Evolutionary conservation across 306 rosid species (phyloP).

Genomic region (Trifolium repens): DNA sequence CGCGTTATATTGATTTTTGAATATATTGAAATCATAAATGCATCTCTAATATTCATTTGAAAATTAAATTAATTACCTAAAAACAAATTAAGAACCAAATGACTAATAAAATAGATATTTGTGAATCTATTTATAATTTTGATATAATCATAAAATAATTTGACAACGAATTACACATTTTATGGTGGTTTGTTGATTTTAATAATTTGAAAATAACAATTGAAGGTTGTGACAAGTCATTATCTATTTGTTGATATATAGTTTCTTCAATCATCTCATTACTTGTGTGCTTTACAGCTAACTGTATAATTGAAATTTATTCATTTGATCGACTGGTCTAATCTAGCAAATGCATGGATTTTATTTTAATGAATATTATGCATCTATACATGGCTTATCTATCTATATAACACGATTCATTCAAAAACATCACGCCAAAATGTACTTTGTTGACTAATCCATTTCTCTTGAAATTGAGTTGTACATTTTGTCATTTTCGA

Average conservation of each 20-base stretch:
- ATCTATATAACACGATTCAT: not conserved
- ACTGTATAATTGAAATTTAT: not conserved
- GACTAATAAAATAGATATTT: no score
- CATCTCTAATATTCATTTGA: no score
- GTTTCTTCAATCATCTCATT: not conserved
- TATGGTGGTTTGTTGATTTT: no score
- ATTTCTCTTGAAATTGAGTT: slow-evolving; percentile 4
- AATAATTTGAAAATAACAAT: not conserved
- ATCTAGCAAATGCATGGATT: not conserved
- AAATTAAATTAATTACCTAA: no score
- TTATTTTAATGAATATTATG: not conserved
- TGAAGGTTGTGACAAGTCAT: not conserved
- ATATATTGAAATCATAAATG: no score
- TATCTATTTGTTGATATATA: not conserved
- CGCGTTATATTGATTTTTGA: no score
- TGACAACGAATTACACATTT: no score
- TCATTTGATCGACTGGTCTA: not conserved
- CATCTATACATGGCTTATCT: not conserved
- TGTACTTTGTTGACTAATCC: not conserved
- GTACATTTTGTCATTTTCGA: not conserved
- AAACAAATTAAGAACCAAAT: no score
- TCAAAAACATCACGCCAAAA: slow-evolving; percentile 9
- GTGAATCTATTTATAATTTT: no score
- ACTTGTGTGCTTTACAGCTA: slow-evolving; percentile 13
- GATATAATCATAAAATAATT: no score